Conservation (phyloP, 257 asterid genomes). For the Petunia axillaris region DNA sequence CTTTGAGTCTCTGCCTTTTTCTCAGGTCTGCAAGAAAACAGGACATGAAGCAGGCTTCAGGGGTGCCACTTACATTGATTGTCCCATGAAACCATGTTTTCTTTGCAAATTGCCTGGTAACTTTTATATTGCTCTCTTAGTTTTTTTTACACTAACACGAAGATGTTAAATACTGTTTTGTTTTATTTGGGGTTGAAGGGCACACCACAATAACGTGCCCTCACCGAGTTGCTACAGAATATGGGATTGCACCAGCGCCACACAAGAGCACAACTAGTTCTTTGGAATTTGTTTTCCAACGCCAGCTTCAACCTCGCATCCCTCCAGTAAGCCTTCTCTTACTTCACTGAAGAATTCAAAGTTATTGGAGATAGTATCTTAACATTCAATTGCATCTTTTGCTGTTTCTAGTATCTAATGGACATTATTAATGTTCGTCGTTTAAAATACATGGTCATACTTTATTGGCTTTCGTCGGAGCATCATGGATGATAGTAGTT, state of each 20-base stretch:
- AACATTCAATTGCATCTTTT: not conserved
- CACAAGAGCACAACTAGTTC: constrained; percentile 53
- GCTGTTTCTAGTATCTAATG: not conserved
- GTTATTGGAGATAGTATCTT: not conserved
- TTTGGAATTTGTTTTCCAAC: constrained; percentile 76
- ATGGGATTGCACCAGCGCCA: constrained; percentile 79
- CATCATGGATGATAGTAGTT: constrained; percentile 11
- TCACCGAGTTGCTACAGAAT: constrained; percentile 83
- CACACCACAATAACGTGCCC: constrained; percentile 93
- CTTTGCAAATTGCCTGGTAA: constrained; percentile 97
- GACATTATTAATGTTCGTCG: not conserved
- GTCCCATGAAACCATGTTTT: constrained; percentile 99
- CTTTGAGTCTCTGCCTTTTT: not conserved
- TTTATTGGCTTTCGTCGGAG: not conserved
- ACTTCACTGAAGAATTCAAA: not conserved
- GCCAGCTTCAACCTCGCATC: constrained; percentile 66
- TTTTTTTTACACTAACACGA: not conserved
- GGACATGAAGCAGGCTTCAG: constrained; percentile 97
- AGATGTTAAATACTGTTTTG: not conserved
- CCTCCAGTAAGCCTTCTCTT: constrained; percentile 50
- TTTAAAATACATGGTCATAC: not conserved
- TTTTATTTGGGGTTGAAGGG: constrained; percentile 53
- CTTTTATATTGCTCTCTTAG: not conserved
- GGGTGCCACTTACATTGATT: constrained; percentile 96
- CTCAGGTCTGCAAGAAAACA: constrained; percentile 87